Evolutionary conservation across 2,329 filamentous ascomycete species (phyloP).

Genomic region (Amylocarpus encephaloides): DNA sequence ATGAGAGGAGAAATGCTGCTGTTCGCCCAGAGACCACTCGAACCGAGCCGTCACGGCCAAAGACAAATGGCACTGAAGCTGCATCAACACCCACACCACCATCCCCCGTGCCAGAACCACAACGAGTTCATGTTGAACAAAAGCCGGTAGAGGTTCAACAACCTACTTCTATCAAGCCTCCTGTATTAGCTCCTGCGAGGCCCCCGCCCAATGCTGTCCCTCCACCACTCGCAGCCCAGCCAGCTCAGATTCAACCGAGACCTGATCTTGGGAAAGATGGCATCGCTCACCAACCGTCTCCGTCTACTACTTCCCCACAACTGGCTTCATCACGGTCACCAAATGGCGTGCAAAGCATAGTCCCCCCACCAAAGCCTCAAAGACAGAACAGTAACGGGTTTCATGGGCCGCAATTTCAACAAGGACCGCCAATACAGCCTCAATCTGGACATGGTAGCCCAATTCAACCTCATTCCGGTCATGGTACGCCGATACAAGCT

Average conservation of each 20-base stretch:
- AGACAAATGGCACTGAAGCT: constrained; percentile 16
- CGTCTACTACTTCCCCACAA: too few relatives aligned
- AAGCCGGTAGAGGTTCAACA: constrained; percentile 4
- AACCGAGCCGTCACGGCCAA: constrained; percentile 4
- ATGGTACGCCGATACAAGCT: constrained; percentile 7
- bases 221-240: constrained; percentile 2
- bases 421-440: constrained; percentile 22
- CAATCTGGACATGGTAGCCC: constrained; percentile 13
- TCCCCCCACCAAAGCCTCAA: constrained; percentile 4
- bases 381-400: constrained; percentile 20
- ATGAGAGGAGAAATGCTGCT: too few relatives aligned
- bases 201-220: constrained; percentile 10
- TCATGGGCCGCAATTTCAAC: constrained; percentile 7
- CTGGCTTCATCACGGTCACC: background rate
- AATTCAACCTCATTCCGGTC: background rate
- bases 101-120: background rate
- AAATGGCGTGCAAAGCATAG: constrained; percentile 1
- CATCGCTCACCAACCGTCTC: constrained; percentile 5
- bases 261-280: too few relatives aligned
- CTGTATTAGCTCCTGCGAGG: constrained; percentile 2
- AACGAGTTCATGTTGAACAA: background rate
- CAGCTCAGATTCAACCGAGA: constrained; percentile 13
- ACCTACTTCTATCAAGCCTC: constrained; percentile 3
- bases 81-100: constrained; percentile 4
- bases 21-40: background rate